Conservation (phyloP, 176 grass and related monocot species). For the Zoysia pacifica region DNA sequence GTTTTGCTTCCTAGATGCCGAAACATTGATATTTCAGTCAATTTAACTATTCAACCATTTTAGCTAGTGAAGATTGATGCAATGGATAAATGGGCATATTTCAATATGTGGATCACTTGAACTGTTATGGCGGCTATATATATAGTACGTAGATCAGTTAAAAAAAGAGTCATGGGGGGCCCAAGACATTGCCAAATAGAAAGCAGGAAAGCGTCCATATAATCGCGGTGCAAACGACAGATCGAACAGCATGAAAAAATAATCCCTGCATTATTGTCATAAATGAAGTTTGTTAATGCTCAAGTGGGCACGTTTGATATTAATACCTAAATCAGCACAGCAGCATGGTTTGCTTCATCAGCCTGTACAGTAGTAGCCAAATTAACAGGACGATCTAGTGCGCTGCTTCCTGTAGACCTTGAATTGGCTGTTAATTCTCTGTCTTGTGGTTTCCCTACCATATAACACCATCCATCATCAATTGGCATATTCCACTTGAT, state of each 20-base stretch:
- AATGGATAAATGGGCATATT: neutral
- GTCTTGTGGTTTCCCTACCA: constrained; percentile 46
- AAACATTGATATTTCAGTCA: constrained; percentile 38
- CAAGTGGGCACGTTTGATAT: constrained; percentile 37
- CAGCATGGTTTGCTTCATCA: constrained; percentile 20
- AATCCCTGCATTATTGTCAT: constrained; percentile 38
- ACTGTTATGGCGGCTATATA: neutral
- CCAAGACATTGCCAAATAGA: constrained; percentile 47
- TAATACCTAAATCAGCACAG: constrained; percentile 13
- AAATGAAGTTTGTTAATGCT: constrained; percentile 32
- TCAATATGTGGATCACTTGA: too few relatives aligned
- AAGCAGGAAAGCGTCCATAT: constrained; percentile 22
- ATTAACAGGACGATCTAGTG: constrained; percentile 25
- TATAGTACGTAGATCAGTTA: constrained; percentile 31
- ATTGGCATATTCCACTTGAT: constrained; percentile 33
- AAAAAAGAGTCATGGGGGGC: constrained; percentile 39
- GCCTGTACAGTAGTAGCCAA: constrained; percentile 19
- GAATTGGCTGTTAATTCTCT: constrained; percentile 35
- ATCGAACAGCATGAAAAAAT: constrained; percentile 37
- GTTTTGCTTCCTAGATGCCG: constrained; percentile 43
- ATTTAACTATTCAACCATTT: constrained; percentile 35
- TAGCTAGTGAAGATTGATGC: constrained; percentile 12
- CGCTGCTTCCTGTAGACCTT: constrained; percentile 41
- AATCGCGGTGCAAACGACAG: constrained; percentile 42
- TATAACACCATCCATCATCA: constrained; percentile 42